Base-by-base conservation (phyloP, 164 flowering plant species). In the Cinnamomum micranthum region DNA sequence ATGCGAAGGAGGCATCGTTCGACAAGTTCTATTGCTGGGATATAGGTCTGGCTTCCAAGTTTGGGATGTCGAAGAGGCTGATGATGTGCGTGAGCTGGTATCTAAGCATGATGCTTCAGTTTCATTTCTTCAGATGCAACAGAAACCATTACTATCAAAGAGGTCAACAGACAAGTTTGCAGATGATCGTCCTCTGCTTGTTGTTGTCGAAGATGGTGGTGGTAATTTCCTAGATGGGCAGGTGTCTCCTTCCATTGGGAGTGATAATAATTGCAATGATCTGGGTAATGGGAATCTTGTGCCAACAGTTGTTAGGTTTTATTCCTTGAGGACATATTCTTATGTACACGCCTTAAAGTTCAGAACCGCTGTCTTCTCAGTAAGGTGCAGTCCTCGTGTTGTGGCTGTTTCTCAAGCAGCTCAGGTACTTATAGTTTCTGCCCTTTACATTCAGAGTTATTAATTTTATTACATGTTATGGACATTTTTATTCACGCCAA, bases 31-130 rank as follows among this genome's bases (percentile, higher is more conserved):
- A 23, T 84, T 92, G 77, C 81, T 92, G 69, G 91, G 90, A 1
- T 88, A 83, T 76, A 87, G 85, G 50, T 85, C 88, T 76, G 97
- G 97, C 69, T 92, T 92, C 80, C 94, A 92, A 80, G 91, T 92
- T 74, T 91, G 94, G 94, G 97, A 91, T 85, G 92, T 91, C 79
- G 91, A 91, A 74, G 91, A 86, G 74, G 88, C 88, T 13, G 81
- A 89, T 80, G 87, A 92, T 79, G 92, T 92, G 70, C 82, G 81
- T 41, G 88, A 86, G 74, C 77, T 92, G 17, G 92, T 85, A 47
- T 87, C 90, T 33, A 87, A 84, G 76, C 82, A 86, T 74, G 95
- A 89, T 76, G 94, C 89, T 28, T 88, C 93, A 60, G 95, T 88
- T 62, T 87, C 91, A 11, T 88, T 88, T 77, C 52, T 92, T 86